Evolutionary conservation across 345 rosid genomes (phyloP), one percentile per base, ranked within the genome.

Genomic region (Hypericum perforatum): DNA sequence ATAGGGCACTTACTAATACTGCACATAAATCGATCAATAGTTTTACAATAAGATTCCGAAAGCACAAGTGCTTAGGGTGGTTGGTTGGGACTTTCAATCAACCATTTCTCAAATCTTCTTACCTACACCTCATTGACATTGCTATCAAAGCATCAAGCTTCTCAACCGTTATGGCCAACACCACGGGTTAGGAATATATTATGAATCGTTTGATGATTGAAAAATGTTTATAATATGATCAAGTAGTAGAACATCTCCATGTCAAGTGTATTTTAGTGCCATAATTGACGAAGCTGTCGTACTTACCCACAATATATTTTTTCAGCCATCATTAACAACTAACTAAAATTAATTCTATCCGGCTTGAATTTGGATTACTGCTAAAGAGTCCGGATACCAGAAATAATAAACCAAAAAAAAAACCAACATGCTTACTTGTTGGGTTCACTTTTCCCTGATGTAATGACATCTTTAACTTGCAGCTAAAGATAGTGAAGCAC

Each of bases 91-190:
- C 37, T 45, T 42, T 54, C 62, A 62, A 67, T 57, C 58, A 62
- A 64, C 76, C 43, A 36, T 36, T 2, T 2, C 12, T 22, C 32
- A 37, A 49, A 37, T 6, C 40, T 10, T 39, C 68, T 52, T 45
- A 57, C 41, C 59, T 58, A 67, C 70, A 68, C 73, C 53, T 73
- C 60, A n/a, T 51, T 54, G 49, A 39, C 52, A 52, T 64, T 65
- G 54, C 53, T 54, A 65, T 48, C 58, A 66, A 29, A 29, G 54
- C 41, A 44, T 49, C 55, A 56, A 41, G 47, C 76, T 78, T 83
- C 89, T 69, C 79, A 81, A 86, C 89, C 47, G 78, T 76, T 76
- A 77, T 78, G 78, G 68, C 79, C 80, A 78, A 67, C 69, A 43
- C 45, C 63, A 22, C 51, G 67, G 74, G 63, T 45, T 43, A 54